Percentiles rank a stretch among this genome's conserved stretches.
Evolutionary conservation across 2,329 filamentous ascomycete genomes (phyloP).

Genomic region (Talaromyces piceae): DNA sequence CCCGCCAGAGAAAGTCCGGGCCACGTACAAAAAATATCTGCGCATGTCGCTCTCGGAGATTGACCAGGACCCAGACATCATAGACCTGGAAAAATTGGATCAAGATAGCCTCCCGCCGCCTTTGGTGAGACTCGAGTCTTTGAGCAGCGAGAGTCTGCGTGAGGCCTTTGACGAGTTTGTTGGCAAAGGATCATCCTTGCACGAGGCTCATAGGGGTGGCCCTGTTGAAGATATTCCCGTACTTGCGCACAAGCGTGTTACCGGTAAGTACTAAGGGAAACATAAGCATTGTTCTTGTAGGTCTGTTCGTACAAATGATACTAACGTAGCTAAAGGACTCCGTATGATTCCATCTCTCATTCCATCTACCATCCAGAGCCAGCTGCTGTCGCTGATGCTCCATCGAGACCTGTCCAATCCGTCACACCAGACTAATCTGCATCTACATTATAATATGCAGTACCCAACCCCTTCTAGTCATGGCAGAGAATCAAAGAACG

Average conservation of each 20-base stretch:
- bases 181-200: constrained; percentile 2
- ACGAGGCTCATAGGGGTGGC: constrained; percentile 12
- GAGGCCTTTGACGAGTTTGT: constrained; percentile 27
- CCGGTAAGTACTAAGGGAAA: constrained; percentile 24
- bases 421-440: constrained; percentile 79
- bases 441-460: constrained; percentile 67
- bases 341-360: constrained; percentile 69
- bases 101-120: constrained; percentile 19
- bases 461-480: constrained; percentile 42
- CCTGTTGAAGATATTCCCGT: constrained; percentile 25
- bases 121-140: constrained; percentile 22
- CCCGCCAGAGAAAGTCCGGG: constrained; percentile 62
- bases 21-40: constrained; percentile 68
- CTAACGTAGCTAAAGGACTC: constrained; percentile 52
- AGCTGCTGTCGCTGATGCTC: constrained; percentile 64
- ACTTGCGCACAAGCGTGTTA: constrained; percentile 27
- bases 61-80: constrained; percentile 48
- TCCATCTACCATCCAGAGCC: constrained; percentile 59
- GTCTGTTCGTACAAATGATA: no score
- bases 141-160: constrained; percentile 22
- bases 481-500: background rate
- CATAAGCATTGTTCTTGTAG: no score
- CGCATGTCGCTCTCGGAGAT: constrained; percentile 50
- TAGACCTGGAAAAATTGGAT: constrained; percentile 44
- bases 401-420: constrained; percentile 69